These are phyloP conservation scores for Botrytis aclada DNA, from an alignment of 2,329 filamentous ascomycete genomes.

Conservation along the genomic window DNA sequence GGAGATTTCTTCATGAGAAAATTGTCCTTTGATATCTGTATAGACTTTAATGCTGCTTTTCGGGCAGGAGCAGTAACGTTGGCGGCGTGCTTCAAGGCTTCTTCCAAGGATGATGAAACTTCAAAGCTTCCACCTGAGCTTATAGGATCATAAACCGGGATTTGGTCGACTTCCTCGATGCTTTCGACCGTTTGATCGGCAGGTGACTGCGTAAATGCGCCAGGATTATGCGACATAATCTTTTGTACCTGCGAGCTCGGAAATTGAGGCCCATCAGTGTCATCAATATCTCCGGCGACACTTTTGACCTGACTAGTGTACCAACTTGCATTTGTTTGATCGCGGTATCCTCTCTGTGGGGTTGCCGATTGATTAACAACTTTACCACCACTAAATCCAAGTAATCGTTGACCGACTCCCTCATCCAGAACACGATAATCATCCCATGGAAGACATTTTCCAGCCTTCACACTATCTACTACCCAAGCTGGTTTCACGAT, in stretches of 20 bases:
- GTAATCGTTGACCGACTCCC: constrained; percentile 74
- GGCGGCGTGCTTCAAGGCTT: constrained; percentile 32
- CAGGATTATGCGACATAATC: constrained; percentile 22
- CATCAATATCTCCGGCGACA: constrained; percentile 42
- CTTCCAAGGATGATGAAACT: constrained; percentile 37
- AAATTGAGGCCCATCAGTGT: constrained; percentile 41
- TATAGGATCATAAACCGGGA: constrained; percentile 12
- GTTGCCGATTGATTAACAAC: constrained; percentile 65
- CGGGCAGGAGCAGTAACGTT: neutral
- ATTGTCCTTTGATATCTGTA: neutral
- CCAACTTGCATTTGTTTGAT: constrained; percentile 79
- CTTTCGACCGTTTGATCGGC: constrained; percentile 17
- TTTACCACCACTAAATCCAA: constrained; percentile 60
- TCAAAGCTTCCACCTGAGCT: constrained; percentile 34
- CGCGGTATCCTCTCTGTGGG: constrained; percentile 64
- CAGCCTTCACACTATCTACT: constrained; percentile 80
- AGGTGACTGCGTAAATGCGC: constrained; percentile 10
- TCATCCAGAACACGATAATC: constrained; percentile 82
- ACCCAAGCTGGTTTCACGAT: constrained; percentile 96
- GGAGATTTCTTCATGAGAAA: constrained; percentile 8
- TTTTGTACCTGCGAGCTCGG: constrained; percentile 27
- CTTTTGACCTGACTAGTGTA: constrained; percentile 69
- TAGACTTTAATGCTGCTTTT: constrained; percentile 2
- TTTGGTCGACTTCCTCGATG: constrained; percentile 14
- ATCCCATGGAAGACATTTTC: constrained; percentile 80